phyloP scores from a whole-genome alignment of 2,329 filamentous ascomycete species.

The Camillea tinctor region DNA sequence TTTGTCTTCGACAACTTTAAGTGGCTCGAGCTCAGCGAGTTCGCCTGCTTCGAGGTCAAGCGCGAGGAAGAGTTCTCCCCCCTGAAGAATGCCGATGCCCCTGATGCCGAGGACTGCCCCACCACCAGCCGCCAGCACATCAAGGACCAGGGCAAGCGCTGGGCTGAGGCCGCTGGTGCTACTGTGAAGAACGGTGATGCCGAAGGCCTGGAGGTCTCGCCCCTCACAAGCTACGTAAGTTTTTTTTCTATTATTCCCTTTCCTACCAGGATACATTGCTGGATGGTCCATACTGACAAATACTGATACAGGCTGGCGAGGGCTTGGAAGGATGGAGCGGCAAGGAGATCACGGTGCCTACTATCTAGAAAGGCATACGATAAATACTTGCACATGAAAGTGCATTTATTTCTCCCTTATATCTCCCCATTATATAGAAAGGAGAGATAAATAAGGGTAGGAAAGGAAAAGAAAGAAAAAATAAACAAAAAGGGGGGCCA shows the following conservation, averaged over 20 bases:
- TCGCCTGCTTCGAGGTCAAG: slow-evolving; percentile 92
- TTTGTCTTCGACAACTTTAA: slow-evolving; percentile 99
- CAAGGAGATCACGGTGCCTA: slow-evolving; percentile 33
- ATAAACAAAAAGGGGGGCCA: no score
- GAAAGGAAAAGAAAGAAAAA: slow-evolving; percentile 3
- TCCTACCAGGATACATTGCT: slow-evolving; percentile 12
- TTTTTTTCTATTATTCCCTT: neutral
- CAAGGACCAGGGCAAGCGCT: slow-evolving; percentile 83
- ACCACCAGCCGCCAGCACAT: slow-evolving; percentile 92
- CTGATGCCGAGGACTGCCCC: slow-evolving; percentile 65
- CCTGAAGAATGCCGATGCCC: slow-evolving; percentile 70
- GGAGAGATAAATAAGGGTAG: slow-evolving; percentile 2
- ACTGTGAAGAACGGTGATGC: slow-evolving; percentile 59
- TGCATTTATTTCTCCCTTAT: neutral
- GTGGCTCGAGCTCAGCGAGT: slow-evolving; percentile 78
- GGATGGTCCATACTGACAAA: slow-evolving; percentile 6
- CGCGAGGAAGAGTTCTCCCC: slow-evolving; percentile 98
- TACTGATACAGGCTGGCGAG: slow-evolving; percentile 53
- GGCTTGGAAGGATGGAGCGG: slow-evolving; percentile 57
- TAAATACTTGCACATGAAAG: no score
- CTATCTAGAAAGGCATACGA: slow-evolving; percentile 19
- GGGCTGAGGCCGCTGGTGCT: slow-evolving; percentile 77
- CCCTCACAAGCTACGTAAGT: slow-evolving; percentile 93
- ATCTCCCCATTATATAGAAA: neutral
- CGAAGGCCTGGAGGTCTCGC: slow-evolving; percentile 83